Evolutionary conservation across 495 filamentous ascomycete genomes (phyloP), one percentile per base, ranked within the genome.

Genomic region (Penicillium simplicissimum): DNA sequence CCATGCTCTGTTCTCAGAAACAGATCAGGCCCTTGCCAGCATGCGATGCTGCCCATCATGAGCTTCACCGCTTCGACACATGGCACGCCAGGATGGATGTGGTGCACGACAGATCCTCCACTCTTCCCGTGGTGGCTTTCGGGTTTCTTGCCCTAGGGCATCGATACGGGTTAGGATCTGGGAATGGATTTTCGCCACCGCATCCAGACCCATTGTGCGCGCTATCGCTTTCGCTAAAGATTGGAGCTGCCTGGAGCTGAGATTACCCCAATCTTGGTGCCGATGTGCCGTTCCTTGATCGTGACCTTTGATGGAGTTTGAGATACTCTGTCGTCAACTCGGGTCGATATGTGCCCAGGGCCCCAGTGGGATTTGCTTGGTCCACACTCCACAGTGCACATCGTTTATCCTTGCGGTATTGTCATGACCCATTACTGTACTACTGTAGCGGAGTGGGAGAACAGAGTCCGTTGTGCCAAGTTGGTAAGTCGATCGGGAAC

Each of bases 221-320:
- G 58, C 68, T 68, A 70, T 68, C 38, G 36, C 57, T 58, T 66
- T 70, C 68, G 68, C 68, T 70, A 70, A 70, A 57, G 57, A 57
- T 63, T 64, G 68, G 68, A 58, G 58, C 60, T 45, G 42, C 19
- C 51, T 55, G 58, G 59, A 47, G 62, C 52, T 63, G 51, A 51
- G 59, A 62, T 48, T 60, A 28, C 49, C 60, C 58, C 58, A 38
- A 66, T 21, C 28, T 45, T 38, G 35, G 38, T 55, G 28, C 28
- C 28, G 28, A 31, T 4, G 28, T 35, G 42, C 7, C 48, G 52
- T 52, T 54, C 59, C 62, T 15, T 31, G 23, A 49, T 6, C 23
- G 15, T 15, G 45, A 31, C 45, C 21, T 31, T 19, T 31, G 45
- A 31, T 49, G 13, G 4, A 49, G 13, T n/a, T 3, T 4, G 45